Evolutionary conservation across 768 basidiomycete genomes (phyloP), one percentile per base, ranked within the genome.

Genomic region (Podaxis mareebaensis): DNA sequence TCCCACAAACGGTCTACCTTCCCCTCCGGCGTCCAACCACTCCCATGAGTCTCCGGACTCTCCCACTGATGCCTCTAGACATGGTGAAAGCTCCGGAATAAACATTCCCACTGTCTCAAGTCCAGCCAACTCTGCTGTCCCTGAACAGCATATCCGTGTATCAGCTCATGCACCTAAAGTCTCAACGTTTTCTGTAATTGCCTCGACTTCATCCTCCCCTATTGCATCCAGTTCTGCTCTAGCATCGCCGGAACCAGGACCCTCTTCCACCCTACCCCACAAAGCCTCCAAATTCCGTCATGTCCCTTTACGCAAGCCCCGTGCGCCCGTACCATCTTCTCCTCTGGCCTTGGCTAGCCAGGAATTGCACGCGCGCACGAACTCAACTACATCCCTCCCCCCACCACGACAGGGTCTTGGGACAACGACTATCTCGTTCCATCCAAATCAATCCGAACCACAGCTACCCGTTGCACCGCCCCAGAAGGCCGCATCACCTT

Each of bases 211-310:
- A 20, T 61, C 53, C 39, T 55, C 66, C 13, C 36, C 46, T n/a
- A 8, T 36, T 24, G 60, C 49, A 2, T 54, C 64, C 7, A 42
- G 57, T 26, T 58, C 66, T 28, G 11, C 44, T 15, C 30, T 44
- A n/a, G 17, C 61, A 33, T 38, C 53, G 22, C 40, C 61, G n/a
- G 22, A 44, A 52, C 42, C 48, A 53, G 44, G 40, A 7, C 57
- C 67, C 11, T n/a, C 48, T 20, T 51, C 63, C 33, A 70, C 55
- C n/a, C 80, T 75, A 64, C 51, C 24, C 66, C 77, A 1, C 81
- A 83, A 1, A 83, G 81, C 0, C 84, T 85, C 69, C 77, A 86
- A 42, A 68, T 63, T 44, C 42, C 67, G 39, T 53, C 67, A 44
- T 60, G 30, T 88, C 24, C 80, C 82, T 10, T 72, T 67, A 51